These are phyloP conservation scores for Eucalyptus lansdowneana DNA, from an alignment of 345 rosid genomes.

Conservation along the genomic window DNA sequence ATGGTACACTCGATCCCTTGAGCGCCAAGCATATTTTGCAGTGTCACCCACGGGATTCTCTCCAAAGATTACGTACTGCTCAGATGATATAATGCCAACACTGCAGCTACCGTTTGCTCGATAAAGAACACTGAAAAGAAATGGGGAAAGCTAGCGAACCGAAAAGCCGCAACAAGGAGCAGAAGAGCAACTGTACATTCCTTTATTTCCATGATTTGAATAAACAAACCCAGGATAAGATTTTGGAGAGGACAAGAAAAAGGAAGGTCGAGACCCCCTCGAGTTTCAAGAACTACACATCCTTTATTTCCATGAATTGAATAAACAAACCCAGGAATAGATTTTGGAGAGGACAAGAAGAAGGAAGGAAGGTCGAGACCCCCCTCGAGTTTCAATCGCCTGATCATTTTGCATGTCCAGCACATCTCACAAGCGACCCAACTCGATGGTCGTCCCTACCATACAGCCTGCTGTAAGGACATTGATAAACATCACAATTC, in stretches of 20 bases:
- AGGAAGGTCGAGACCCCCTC: background rate
- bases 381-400: background rate
- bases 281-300: background rate
- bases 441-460: background rate
- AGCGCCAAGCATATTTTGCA: rapidly evolving
- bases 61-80: background rate
- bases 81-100: background rate
- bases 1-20: background rate
- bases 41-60: rapidly evolving
- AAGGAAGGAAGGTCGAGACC: background rate
- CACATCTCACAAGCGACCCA: background rate
- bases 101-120: background rate
- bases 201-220: background rate
- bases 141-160: background rate
- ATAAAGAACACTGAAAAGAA: background rate
- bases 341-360: background rate
- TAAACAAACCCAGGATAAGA: background rate
- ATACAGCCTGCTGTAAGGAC: background rate
- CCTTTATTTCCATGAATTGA: background rate
- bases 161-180: background rate
- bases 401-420: background rate
- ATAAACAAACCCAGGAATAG: background rate
- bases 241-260: background rate
- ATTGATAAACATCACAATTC: background rate
- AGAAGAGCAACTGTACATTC: background rate